phyloP scores from a whole-genome alignment of 1,139 yeast species.

The Diutina mesorugosa region DNA sequence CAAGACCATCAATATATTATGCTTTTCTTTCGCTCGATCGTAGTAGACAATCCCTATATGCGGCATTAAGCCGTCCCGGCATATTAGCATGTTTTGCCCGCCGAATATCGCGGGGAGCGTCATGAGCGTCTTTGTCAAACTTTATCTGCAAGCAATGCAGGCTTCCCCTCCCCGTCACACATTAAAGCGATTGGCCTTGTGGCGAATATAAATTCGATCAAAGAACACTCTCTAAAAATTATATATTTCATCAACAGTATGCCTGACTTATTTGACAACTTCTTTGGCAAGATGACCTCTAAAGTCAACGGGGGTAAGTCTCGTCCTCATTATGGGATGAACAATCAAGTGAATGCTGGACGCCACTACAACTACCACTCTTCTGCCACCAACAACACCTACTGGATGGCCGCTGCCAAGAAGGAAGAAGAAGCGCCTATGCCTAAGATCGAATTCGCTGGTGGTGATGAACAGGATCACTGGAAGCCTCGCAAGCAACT shows the following conservation, averaged over 20 bases:
- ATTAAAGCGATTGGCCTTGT: neutral
- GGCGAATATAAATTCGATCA: neutral
- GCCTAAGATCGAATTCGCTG: neutral
- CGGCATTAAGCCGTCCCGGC: neutral
- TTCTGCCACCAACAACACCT: conserved; percentile 24
- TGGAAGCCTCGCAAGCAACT: conserved; percentile 1
- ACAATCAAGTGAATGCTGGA: conserved; percentile 26
- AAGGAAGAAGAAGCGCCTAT: neutral
- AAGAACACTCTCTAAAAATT: no score
- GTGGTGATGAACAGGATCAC: neutral
- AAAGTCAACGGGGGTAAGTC: conserved; percentile 23
- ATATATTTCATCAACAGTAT: conserved; percentile 7
- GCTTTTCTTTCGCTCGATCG: neutral
- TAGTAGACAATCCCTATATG: neutral
- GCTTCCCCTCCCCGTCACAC: neutral
- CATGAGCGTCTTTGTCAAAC: neutral
- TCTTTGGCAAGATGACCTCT: conserved; percentile 19
- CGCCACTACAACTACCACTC: conserved; percentile 23
- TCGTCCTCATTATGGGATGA: conserved; percentile 16
- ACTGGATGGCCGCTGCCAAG: conserved; percentile 22
- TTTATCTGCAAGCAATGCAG: neutral
- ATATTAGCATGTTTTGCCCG: neutral
- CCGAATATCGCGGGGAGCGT: neutral
- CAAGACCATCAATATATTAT: no score
- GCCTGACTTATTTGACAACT: conserved; percentile 33